Base-by-base conservation (phyloP, 2,329 filamentous ascomycete genomes). In the Pseudocercospora eumusae region DNA sequence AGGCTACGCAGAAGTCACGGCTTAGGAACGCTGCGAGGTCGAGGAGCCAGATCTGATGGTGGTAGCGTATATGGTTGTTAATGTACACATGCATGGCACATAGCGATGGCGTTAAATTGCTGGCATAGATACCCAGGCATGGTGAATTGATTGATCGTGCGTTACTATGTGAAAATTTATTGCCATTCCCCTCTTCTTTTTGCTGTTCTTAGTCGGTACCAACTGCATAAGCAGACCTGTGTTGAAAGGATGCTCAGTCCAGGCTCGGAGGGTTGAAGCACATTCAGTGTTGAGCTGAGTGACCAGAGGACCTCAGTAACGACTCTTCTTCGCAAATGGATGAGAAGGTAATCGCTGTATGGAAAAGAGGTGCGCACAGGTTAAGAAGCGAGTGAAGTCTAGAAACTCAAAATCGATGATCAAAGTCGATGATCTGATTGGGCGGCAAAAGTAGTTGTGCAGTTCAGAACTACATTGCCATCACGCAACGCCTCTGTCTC, bases 1-100 rank as follows among this genome's bases (percentile, higher is more conserved):
- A 89, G 71, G 80, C 79, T 21, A 75, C 65, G 27, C 53, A 62
- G 59, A 74, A 71, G 65, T 66, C 67, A 15, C 68, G 69, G 47
- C 23, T 52, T 2, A 52, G 47, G 47, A 28, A 52, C 15, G 25
- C 15, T 28, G 21, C 21, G 47, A 28, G 21, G 13, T 25, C 15
- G 8, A 28, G 23, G 15, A 52, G 25, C 27, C 21, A 28, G 25
- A 28, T 28, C 27, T 52, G 47, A 52, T 28, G 4, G 11, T 4
- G n/a, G 18, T 21, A 18, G 20, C 13, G 20, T 1, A 21, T 21
- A 10, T 47, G 18, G 5, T 23, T 47, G 8, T 9, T 11, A 10
- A 11, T 47, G 18, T 47, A 21, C 18, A 23, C 5, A 18, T 13
- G 36, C 44, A 47, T 21, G 8, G 8, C 13, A 18, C 23, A 47